A percentile compares a stretch with the other conserved stretches of the same genome.
These are phyloP conservation scores for Rhynchospora pubera DNA, from an alignment of 176 grass and related monocot genomes.

Conservation along the genomic window DNA sequence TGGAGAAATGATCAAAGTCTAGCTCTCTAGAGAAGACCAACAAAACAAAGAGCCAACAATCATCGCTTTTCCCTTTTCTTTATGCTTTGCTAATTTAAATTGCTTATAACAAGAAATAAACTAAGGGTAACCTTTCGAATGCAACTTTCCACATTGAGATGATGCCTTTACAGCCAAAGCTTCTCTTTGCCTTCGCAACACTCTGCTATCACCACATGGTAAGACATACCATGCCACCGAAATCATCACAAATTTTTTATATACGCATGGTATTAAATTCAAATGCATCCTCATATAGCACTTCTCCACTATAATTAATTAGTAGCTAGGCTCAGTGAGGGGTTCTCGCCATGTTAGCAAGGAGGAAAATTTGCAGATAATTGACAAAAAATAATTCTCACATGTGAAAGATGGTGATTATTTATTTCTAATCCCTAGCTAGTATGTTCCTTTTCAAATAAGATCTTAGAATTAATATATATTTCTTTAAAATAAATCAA, in stretches of 20 bases:
- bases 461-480: no score
- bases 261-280: neutral
- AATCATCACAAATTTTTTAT: slow-evolving; percentile 55
- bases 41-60: neutral
- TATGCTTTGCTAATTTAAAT: slow-evolving; percentile 23
- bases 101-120: slow-evolving; percentile 11
- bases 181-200: slow-evolving; percentile 19
- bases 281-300: neutral
- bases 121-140: slow-evolving; percentile 25
- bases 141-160: slow-evolving; percentile 55
- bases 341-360: no score
- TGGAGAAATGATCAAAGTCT: slow-evolving; percentile 17
- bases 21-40: neutral
- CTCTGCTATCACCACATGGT: slow-evolving; percentile 17
- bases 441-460: no score
- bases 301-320: neutral
- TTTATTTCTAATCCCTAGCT: no score
- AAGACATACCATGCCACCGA: slow-evolving; percentile 63
- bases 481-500: neutral
- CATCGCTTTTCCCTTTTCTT: neutral
- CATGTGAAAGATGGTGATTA: no score
- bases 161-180: slow-evolving; percentile 14
- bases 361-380: no score
- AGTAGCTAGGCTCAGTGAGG: no score
- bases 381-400: no score